These are phyloP conservation scores for Talaromyces rugulosus DNA, from an alignment of 2,329 filamentous ascomycete species.

Conservation along the genomic window DNA sequence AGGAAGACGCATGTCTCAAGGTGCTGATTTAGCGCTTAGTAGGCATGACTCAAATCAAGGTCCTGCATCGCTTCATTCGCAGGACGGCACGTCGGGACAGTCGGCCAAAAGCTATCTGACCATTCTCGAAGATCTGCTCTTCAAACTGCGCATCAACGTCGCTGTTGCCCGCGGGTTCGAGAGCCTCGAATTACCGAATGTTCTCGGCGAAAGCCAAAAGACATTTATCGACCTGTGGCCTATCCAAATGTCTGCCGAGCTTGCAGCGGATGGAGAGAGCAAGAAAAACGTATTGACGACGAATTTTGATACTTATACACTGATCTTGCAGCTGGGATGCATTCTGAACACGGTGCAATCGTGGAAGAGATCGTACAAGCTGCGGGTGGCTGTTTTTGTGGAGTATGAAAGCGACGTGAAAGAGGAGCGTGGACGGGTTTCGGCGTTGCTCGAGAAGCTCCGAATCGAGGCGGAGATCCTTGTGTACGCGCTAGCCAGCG, in stretches of 20 bases:
- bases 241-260: constrained; percentile 87
- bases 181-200: constrained; percentile 65
- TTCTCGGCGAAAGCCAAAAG: constrained; percentile 57
- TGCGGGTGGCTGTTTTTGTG: constrained; percentile 81
- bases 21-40: constrained; percentile 18
- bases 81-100: constrained; percentile 26
- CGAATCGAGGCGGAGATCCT: constrained; percentile 74
- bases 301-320: constrained; percentile 85
- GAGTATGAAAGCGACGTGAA: constrained; percentile 82
- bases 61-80: constrained; percentile 36
- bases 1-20: constrained; percentile 20
- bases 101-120: constrained; percentile 72
- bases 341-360: constrained; percentile 76
- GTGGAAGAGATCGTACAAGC: constrained; percentile 68
- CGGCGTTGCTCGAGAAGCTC: constrained; percentile 71
- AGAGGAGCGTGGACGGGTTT: constrained; percentile 69
- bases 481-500: constrained; percentile 78
- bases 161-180: constrained; percentile 80
- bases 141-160: constrained; percentile 76
- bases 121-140: constrained; percentile 74
- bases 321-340: constrained; percentile 83
- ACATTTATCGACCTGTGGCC: constrained; percentile 87
- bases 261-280: constrained; percentile 62
- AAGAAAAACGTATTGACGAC: constrained; percentile 68
- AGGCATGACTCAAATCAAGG: constrained; percentile 47